A percentile compares a stretch with the other conserved stretches of the same genome.
Conservation (phyloP, 2,329 filamentous ascomycete genomes). For the Capronia epimyces region DNA sequence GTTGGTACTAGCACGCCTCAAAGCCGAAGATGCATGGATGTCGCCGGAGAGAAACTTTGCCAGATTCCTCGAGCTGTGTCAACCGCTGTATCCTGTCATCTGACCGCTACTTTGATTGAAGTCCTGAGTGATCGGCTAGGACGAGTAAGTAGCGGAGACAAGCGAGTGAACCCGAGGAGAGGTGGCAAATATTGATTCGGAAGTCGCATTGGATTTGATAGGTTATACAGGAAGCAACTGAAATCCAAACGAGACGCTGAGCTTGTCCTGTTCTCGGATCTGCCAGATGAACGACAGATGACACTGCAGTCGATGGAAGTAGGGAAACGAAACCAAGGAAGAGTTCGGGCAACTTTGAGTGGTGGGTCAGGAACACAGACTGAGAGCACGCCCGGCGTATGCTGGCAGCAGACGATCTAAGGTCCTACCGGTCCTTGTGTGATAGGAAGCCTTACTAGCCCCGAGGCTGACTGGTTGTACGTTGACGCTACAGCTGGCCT, state of each 20-base stretch:
- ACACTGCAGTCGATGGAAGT: background rate
- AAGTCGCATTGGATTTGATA: background rate
- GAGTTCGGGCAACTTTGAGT: background rate
- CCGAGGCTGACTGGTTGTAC: background rate
- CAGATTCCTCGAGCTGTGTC: too few relatives aligned
- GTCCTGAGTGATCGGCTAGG: background rate
- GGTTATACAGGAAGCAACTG: background rate
- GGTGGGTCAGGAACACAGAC: background rate
- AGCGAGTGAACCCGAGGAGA: background rate
- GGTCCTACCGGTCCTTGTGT: background rate
- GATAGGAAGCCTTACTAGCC: background rate
- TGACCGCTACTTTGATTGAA: background rate
- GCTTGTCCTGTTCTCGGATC: background rate
- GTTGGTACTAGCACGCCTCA: background rate
- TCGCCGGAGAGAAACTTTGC: background rate
- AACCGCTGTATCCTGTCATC: background rate
- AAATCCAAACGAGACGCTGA: background rate
- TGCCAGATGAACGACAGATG: background rate
- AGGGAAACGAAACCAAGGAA: background rate
- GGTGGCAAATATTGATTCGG: too few relatives aligned
- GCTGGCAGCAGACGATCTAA: background rate
- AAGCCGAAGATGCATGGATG: background rate
- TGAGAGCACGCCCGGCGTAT: background rate
- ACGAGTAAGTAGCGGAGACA: background rate
- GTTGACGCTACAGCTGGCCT: background rate